Evolutionary conservation across 768 basidiomycete genomes (phyloP), one percentile per base, ranked within the genome.

Genomic region (Phanerodontia chrysosporium): DNA sequence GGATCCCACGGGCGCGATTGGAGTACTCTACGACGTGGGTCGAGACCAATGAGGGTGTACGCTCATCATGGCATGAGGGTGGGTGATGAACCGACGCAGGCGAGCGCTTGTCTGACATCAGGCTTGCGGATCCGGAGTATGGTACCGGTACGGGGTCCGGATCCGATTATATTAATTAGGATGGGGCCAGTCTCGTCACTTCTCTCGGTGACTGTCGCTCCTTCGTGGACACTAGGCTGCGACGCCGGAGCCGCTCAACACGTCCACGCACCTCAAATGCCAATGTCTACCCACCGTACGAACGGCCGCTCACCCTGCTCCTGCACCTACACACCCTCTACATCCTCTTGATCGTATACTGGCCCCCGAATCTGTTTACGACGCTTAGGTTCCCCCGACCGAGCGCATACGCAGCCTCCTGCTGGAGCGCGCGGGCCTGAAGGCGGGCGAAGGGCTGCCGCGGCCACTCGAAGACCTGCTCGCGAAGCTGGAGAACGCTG

Each of bases 281-380:
- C 1, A 28, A 14, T 49, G 48, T 27, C 7, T 27, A 16, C 28
- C 9, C n/a, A n/a, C n/a, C n/a, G n/a, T n/a, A n/a, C n/a, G n/a
- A n/a, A n/a, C n/a, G n/a, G n/a, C n/a, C n/a, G n/a, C n/a, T n/a
- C n/a, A n/a, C n/a, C n/a, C n/a, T n/a, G n/a, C n/a, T n/a, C n/a
- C n/a, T n/a, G n/a, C n/a, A n/a, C n/a, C n/a, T n/a, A n/a, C n/a
- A n/a, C n/a, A n/a, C n/a, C n/a, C n/a, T n/a, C n/a, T n/a, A 75
- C 61, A 72, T 79, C 24, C 68, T 84, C 18, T 76, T 85, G 9
- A 65, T 82, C 30, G 70, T 82, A 13, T 68, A 73, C 25, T 78
- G 77, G 51, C 85, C 88, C 10, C 77, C 78, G 46, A 90, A 90
- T 65, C 66, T 91, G 29, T 91, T 88, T 69, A 74, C 72, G 39